Conservation (phyloP, 83 land plant genomes). For the Thuja plicata region DNA sequence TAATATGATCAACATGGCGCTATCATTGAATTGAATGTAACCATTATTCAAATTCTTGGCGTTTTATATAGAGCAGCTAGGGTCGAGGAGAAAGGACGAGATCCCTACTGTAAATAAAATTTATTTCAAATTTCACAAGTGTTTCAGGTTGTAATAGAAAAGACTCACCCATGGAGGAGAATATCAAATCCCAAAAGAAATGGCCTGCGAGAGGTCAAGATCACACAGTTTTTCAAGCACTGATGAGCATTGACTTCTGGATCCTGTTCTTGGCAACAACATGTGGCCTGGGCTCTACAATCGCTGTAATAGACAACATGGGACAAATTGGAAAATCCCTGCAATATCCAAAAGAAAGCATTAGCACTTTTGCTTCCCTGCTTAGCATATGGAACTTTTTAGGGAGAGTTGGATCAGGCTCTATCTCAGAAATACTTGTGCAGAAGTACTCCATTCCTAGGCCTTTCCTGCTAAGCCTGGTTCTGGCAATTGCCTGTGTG, state of each 20-base stretch:
- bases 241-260: slow-evolving; percentile 31
- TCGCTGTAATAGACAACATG: slow-evolving; percentile 40
- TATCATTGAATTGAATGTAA: no score
- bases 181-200: background rate
- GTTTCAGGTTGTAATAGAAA: background rate
- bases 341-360: slow-evolving; percentile 13
- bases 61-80: no score
- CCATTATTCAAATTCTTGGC: no score
- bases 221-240: slow-evolving; percentile 27
- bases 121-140: background rate
- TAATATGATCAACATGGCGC: no score
- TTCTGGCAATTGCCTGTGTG: slow-evolving; percentile 9
- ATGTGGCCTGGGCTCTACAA: slow-evolving; percentile 28
- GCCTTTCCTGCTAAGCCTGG: slow-evolving; percentile 16
- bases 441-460: slow-evolving; percentile 33
- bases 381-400: slow-evolving; percentile 40
- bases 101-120: no score
- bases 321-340: slow-evolving; percentile 38
- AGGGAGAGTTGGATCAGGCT: slow-evolving; percentile 30
- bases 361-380: slow-evolving; percentile 30
- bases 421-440: slow-evolving; percentile 27
- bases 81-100: no score
- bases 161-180: background rate
- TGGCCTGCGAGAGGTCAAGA: slow-evolving; percentile 37
- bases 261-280: slow-evolving; percentile 19